Evolutionary conservation across 805 yeast species (phyloP).

Genomic region (Yarrowia alimentaria): DNA sequence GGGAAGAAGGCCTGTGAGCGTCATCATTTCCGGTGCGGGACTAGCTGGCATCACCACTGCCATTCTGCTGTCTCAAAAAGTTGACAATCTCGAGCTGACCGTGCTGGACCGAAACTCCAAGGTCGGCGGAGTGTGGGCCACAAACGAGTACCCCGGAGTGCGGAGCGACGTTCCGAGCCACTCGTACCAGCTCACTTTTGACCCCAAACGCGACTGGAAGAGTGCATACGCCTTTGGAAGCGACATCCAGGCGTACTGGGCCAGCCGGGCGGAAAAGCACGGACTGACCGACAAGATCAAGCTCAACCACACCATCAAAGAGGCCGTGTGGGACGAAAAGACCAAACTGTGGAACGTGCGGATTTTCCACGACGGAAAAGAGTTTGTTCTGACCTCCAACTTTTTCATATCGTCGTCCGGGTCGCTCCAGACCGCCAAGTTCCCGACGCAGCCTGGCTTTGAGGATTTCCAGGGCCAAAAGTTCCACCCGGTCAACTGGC

Average conservation of each 20-base stretch:
- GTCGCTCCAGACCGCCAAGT: conserved; percentile 35
- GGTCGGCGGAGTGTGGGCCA: conserved; percentile 36
- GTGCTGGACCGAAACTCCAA: conserved; percentile 36
- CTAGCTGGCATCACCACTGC: conserved; percentile 36
- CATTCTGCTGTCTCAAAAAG: conserved; percentile 32
- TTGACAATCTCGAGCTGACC: conserved; percentile 32
- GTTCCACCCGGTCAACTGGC: conserved; percentile 41
- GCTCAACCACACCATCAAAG: conserved; percentile 30
- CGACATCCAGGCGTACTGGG: conserved; percentile 34
- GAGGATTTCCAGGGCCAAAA: conserved; percentile 36
- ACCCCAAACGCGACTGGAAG: conserved; percentile 37
- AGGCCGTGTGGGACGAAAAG: conserved; percentile 30
- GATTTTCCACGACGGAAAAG: conserved; percentile 23
- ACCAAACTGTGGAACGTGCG: conserved; percentile 14
- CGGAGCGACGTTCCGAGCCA: conserved; percentile 37
- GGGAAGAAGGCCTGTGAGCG: conserved; percentile 28
- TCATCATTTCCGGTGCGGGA: conserved; percentile 38
- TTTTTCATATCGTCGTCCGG: conserved; percentile 36
- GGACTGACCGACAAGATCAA: conserved; percentile 32
- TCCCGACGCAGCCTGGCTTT: conserved; percentile 37
- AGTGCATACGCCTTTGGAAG: conserved; percentile 33
- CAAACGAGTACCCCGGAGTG: conserved; percentile 35
- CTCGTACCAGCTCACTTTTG: conserved; percentile 36
- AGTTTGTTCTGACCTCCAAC: conserved; percentile 32
- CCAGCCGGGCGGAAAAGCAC: conserved; percentile 34